Evolutionary conservation across 2,329 filamentous ascomycete genomes (phyloP).

Genomic region (Alternaria burnsii): DNA sequence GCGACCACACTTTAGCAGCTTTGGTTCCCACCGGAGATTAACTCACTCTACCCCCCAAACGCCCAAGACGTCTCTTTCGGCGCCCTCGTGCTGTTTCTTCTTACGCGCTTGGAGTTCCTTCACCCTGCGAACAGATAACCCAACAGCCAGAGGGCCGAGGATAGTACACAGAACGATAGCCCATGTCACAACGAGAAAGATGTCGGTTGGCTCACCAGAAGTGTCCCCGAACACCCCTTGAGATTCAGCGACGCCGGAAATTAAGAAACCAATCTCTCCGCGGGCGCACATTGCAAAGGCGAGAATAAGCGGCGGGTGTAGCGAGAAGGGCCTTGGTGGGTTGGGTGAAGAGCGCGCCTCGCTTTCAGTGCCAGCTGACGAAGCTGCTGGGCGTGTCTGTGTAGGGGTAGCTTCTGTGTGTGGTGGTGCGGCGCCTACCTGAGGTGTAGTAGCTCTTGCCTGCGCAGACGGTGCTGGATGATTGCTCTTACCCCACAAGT

Average conservation of each 20-base stretch:
- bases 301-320: constrained; percentile 73
- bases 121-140: constrained; percentile 59
- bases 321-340: constrained; percentile 63
- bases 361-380: constrained; percentile 7
- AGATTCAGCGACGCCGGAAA: constrained; percentile 72
- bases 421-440: neutral
- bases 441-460: neutral
- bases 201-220: constrained; percentile 49
- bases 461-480: neutral
- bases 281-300: constrained; percentile 76
- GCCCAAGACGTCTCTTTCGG: constrained; percentile 54
- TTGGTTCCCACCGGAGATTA: constrained; percentile 8
- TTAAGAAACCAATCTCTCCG: constrained; percentile 83
- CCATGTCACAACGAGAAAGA: constrained; percentile 65
- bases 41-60: constrained; percentile 53
- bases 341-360: constrained; percentile 25
- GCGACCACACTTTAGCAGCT: neutral
- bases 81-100: constrained; percentile 36
- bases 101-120: constrained; percentile 52
- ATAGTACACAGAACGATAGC: constrained; percentile 66
- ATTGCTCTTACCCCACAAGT: constrained; percentile 35
- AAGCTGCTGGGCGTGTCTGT: neutral
- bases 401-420: neutral
- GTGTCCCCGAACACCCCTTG: constrained; percentile 56
- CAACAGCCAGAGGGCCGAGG: constrained; percentile 63